These are phyloP conservation scores for Mesembryanthemum crystallinum DNA, from an alignment of 148 eudicot genomes.

Conservation along the genomic window DNA sequence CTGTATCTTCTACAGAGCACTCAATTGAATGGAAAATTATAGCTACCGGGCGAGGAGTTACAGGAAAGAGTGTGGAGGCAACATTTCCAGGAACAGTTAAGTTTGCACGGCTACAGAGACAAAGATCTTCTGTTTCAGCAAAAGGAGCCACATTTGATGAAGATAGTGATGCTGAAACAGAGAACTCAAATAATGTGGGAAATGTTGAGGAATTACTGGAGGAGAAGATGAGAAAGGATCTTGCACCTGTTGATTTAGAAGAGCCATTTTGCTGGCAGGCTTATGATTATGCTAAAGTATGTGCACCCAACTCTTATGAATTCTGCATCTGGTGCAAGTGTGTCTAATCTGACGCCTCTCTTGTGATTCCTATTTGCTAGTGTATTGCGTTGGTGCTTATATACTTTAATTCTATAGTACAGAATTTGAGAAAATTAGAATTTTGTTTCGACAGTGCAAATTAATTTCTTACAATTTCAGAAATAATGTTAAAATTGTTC, in stretches of 20 bases:
- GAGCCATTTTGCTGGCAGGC: slow-evolving; percentile 99
- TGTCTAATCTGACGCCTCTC: slow-evolving; percentile 4
- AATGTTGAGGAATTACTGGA: slow-evolving; percentile 73
- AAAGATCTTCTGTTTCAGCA: slow-evolving; percentile 44
- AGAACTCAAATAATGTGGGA: slow-evolving; percentile 51
- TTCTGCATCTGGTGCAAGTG: slow-evolving; percentile 11
- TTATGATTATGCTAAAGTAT: slow-evolving; percentile 87
- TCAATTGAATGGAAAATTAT: slow-evolving; percentile 91
- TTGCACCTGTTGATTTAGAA: slow-evolving; percentile 82
- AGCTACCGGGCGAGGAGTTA: slow-evolving; percentile 66
- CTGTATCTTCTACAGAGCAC: slow-evolving; percentile 67
- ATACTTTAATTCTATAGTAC: neutral
- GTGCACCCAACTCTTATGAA: slow-evolving; percentile 18
- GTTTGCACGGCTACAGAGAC: slow-evolving; percentile 78
- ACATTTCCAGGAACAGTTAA: slow-evolving; percentile 88
- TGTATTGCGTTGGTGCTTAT: neutral
- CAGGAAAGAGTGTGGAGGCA: slow-evolving; percentile 93
- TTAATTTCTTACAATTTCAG: too few species aligned
- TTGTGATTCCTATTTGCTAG: neutral
- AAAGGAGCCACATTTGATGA: slow-evolving; percentile 53
- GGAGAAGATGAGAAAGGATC: slow-evolving; percentile 85
- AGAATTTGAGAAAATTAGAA: too few species aligned
- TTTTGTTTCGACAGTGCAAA: neutral
- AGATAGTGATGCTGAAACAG: slow-evolving; percentile 77
- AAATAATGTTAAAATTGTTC: too few species aligned